A percentile compares a stretch with the other conserved stretches of the same genome.
Evolutionary conservation across 164 flowering plant species (phyloP).

Genomic region (Brasenia schreberi): DNA sequence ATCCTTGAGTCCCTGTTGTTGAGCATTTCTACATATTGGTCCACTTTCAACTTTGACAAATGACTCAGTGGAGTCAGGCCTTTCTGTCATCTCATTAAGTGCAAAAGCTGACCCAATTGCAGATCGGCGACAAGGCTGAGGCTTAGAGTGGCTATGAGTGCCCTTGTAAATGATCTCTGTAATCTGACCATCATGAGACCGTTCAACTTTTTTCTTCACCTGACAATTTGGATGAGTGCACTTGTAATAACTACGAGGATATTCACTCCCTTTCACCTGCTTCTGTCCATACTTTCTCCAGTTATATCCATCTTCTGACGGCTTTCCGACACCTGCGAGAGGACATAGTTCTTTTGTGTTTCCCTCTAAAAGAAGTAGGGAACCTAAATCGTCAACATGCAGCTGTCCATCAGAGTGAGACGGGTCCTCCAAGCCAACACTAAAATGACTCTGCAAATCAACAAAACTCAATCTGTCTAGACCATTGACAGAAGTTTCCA

Average conservation of each 20-base stretch:
- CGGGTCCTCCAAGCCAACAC: slow-evolving; percentile 13
- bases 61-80: slow-evolving; percentile 19
- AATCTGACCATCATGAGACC: slow-evolving; percentile 60
- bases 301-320: slow-evolving; percentile 5
- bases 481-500: too few species aligned
- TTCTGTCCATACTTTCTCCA: slow-evolving; percentile 97
- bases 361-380: slow-evolving; percentile 17
- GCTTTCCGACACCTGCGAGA: slow-evolving; percentile 33
- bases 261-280: slow-evolving; percentile 91
- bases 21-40: slow-evolving; percentile 1
- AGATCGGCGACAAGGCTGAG: slow-evolving; percentile 46
- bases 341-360: slow-evolving; percentile 27
- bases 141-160: slow-evolving; percentile 72
- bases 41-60: slow-evolving; percentile 2
- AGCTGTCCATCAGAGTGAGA: slow-evolving; percentile 12
- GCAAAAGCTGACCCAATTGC: slow-evolving; percentile 21
- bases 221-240: slow-evolving; percentile 52
- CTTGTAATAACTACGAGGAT: slow-evolving; percentile 20
- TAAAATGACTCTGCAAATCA: slow-evolving; percentile 4
- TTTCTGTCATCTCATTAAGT: slow-evolving; percentile 11
- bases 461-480: too few species aligned
- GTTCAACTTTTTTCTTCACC: slow-evolving; percentile 73
- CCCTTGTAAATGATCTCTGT: slow-evolving; percentile 88
- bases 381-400: slow-evolving; percentile 20
- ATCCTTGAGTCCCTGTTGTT: slow-evolving; percentile 16